Conservation (phyloP, 73 alveolate genomes). For the Stentor coeruleus region DNA sequence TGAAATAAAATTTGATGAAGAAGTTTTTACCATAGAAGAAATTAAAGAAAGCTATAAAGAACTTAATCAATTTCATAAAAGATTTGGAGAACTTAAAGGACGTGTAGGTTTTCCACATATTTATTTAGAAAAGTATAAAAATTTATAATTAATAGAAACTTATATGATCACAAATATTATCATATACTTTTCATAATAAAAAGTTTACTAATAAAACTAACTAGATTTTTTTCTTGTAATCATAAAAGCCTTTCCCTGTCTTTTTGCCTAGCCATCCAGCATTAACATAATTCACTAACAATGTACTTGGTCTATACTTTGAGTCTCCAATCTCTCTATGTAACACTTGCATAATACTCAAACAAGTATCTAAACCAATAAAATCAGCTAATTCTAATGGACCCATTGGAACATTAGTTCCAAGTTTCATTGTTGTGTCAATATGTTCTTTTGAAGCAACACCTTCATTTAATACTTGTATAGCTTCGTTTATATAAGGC, state of each 20-base stretch:
- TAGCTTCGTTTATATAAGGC: conserved; percentile 96
- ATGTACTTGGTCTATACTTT: conserved; percentile 92
- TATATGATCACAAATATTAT: no score
- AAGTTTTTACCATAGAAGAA: background rate
- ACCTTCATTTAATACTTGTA: conserved; percentile 81
- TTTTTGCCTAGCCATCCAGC: conserved; percentile 92
- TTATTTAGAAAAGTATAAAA: background rate
- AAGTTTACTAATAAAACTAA: no score
- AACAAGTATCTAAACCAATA: conserved; percentile 91
- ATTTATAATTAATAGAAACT: no score
- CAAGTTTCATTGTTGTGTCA: conserved; percentile 91
- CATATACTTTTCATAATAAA: no score
- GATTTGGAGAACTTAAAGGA: background rate
- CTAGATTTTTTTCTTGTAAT: conserved; percentile 56
- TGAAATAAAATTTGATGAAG: background rate
- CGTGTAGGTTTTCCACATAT: background rate
- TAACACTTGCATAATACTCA: conserved; percentile 60
- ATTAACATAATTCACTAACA: conserved; percentile 83
- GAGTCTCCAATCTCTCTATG: conserved; percentile 93
- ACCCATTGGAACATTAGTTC: conserved; percentile 99
- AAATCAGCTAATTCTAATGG: conserved; percentile 96
- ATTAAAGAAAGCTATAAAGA: background rate
- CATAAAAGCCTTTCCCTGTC: conserved; percentile 93
- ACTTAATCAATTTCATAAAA: background rate
- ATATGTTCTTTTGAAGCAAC: conserved; percentile 85